Base-by-base conservation (phyloP, 371 early-diverging fungal species). In the Mucor ambiguus region DNA sequence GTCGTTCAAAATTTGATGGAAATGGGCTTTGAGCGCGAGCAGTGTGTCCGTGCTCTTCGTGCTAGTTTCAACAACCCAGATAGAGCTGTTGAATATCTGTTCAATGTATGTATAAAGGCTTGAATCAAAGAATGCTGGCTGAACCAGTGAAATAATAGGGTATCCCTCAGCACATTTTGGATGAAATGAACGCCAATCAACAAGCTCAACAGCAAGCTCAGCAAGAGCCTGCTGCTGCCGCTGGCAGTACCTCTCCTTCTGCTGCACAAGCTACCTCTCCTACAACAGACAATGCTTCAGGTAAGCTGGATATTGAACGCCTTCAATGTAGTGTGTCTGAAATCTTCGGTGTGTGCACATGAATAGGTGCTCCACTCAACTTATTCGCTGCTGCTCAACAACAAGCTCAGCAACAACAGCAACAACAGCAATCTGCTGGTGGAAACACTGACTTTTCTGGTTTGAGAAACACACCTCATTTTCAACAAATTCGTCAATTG, bases 1-100 rank as follows among this genome's bases (percentile, higher is more conserved):
- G 94, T 93, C 20, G 85, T 97, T 48, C 76, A 84, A 55, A 92
- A 91, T 72, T 90, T 98, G 89, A 84, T 96, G 72, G 97, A 97
- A 64, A 95, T 98, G 96, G 98, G 98, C 7, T 98, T 93, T 78
- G 87, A 90, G 61, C 88, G 94, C 60, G 93, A 93, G 14, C 87
- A 95, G 71, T 93, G 95, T 67, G 87, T 89, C 55, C 77, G 81
- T 61, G 98, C 98, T 30, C 94, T 98, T 91, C 89, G 96, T 38
- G 97, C 98, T 18, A 95, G 95, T 70, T 98, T 91, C 78, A 97
- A 97, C 79, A 98, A 98, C 75, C 96, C 98, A 5, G 96, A 96
- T 72, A 86, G 98, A 64, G 98, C 98, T 32, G 96, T 93, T 8
- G 98, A 98, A 77, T 98, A 97, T 75, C 81, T 98, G 63, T 89